A percentile compares a stretch with the other conserved stretches of the same genome.
Conservation (phyloP, 1,284 basidiomycete species). For the Malassezia slooffiae region DNA sequence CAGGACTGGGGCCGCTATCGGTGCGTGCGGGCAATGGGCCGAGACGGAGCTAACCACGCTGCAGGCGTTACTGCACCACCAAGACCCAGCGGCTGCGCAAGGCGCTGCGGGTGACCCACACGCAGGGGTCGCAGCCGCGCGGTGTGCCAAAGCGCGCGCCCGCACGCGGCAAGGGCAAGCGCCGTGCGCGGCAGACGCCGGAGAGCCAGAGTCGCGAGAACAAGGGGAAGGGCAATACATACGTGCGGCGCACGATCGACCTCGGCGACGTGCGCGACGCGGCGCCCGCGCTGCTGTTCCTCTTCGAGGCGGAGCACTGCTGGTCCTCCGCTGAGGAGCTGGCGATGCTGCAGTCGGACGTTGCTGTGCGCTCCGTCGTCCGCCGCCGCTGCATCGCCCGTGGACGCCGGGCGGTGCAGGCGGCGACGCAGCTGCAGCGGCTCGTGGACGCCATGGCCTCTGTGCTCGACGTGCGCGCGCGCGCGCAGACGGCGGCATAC, state of each 20-base stretch:
- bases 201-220: conserved; percentile 31
- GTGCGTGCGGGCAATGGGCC: conserved; percentile 47
- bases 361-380: conserved; percentile 51
- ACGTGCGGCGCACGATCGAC: conserved; percentile 50
- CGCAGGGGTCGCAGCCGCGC: conserved; percentile 15
- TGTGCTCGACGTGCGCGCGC: conserved; percentile 23
- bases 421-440: conserved; percentile 65
- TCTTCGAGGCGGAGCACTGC: conserved; percentile 82
- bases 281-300: conserved; percentile 59
- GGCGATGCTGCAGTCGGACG: too few relatives aligned
- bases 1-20: conserved; percentile 75
- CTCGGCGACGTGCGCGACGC: conserved; percentile 25
- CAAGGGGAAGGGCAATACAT: conserved; percentile 69
- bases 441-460: conserved; percentile 57
- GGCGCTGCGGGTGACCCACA: conserved; percentile 67
- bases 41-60: too few relatives aligned
- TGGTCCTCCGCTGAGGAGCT: conserved; percentile 81
- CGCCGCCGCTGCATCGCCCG: conserved; percentile 67
- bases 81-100: conserved; percentile 77
- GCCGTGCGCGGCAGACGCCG: conserved; percentile 13
- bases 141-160: too few relatives aligned
- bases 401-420: conserved; percentile 72
- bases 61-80: conserved; percentile 77
- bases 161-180: conserved; percentile 20
- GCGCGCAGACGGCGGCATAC: conserved; percentile 51